These are phyloP conservation scores for Aureobasidium sp. DNA, from an alignment of 2,329 filamentous ascomycete genomes.

Conservation along the genomic window DNA sequence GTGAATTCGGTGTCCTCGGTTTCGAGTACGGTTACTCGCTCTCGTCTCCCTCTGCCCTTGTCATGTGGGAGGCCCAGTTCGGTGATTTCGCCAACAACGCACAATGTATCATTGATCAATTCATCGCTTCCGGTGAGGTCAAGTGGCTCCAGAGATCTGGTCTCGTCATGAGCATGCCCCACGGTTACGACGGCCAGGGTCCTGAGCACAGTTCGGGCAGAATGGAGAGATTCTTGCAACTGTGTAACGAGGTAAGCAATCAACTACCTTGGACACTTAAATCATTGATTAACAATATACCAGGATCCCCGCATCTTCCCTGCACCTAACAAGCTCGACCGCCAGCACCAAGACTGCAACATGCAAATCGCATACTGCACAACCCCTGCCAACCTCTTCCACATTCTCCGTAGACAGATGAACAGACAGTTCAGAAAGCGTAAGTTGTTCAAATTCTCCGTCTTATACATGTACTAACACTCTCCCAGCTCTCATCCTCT, in stretches of 20 bases:
- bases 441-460: slow-evolving; percentile 41
- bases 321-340: slow-evolving; percentile 75
- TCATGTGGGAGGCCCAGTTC: slow-evolving; percentile 99
- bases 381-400: slow-evolving; percentile 92
- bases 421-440: slow-evolving; percentile 99
- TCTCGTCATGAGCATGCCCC: slow-evolving; percentile 89
- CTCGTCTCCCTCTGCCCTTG: slow-evolving; percentile 89
- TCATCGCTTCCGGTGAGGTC: slow-evolving; percentile 91
- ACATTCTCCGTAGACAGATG: slow-evolving; percentile 93
- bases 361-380: slow-evolving; percentile 99
- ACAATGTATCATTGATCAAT: slow-evolving; percentile 98
- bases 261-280: too few species aligned
- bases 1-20: slow-evolving; percentile 67
- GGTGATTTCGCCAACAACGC: slow-evolving; percentile 99
- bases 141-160: slow-evolving; percentile 99
- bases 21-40: slow-evolving; percentile 99
- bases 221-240: slow-evolving; percentile 93
- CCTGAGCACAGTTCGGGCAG: slow-evolving; percentile 97
- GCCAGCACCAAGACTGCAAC: slow-evolving; percentile 99
- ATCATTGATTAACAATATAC: not conserved
- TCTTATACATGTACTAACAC: slow-evolving; percentile 14
- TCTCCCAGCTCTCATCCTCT: slow-evolving; percentile 71
- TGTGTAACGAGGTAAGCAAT: slow-evolving; percentile 65
- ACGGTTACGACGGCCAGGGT: slow-evolving; percentile 97
- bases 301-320: slow-evolving; percentile 85